Base-by-base conservation (phyloP, 169 alveolate genomes). In the Eimeria maxima region DNA sequence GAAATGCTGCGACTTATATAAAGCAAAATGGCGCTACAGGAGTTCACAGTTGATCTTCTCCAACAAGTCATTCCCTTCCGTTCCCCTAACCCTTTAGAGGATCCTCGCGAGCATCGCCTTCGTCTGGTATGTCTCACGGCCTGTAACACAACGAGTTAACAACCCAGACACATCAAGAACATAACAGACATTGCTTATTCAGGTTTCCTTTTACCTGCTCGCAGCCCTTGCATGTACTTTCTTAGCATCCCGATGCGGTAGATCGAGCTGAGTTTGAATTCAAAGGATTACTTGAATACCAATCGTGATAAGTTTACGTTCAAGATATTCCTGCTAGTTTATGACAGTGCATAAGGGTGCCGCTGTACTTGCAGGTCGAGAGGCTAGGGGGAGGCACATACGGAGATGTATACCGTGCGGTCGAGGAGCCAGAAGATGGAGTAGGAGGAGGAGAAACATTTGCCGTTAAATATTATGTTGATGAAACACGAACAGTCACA, bases 401-500 rank as follows among this genome's bases (percentile, higher is more conserved):
- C 91, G 99, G 99, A 55, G 99, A 98, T 93, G 99, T 98, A 38
- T 98, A 98, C 95, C 95, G 97, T 81, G 99, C 98, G 22, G 96
- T 96, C 33, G 96, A 95, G 33, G 97, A 96, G 95, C 95, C 88
- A 0, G 96, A 91, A 18, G 88, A 81, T 22, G 88, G 90, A n/a
- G 88, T 10, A 4, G 95, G 84, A 47, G 90, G 78, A 14, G 95
- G 84, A n/a, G 95, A 53, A 60, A 67, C 94, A 74, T 98, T 95
- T 90, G 99, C 99, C 13, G 97, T 98, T 22, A 98, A 98, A 93
- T 98, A 97, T 95, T 98, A 97, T 95, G 96, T 97, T 50, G 99
- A 98, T 50, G 99, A 98, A 65, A 97, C 97, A 42, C 91, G 97
- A 57, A 98, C 98, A n/a, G 97, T 98, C 65, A 97, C 97, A 97